phyloP scores from a whole-genome alignment of 768 basidiomycete species.

The Leccinum incarnatum region DNA sequence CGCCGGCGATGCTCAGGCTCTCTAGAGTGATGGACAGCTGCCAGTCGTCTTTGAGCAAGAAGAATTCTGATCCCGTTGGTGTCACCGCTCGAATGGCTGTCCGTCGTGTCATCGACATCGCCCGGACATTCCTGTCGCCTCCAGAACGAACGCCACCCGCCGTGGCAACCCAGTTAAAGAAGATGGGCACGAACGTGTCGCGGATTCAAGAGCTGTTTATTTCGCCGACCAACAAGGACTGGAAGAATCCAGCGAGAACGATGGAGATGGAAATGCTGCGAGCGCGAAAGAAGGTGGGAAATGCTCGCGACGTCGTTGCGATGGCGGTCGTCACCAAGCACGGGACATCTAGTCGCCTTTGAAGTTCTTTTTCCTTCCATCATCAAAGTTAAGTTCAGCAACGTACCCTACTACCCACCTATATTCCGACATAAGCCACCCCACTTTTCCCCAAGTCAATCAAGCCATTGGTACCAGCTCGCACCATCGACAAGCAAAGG shows the following conservation, averaged over 20 bases:
- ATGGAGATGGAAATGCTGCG: constrained; percentile 10
- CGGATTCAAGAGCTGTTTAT: constrained; percentile 1
- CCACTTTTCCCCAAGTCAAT: too few species aligned
- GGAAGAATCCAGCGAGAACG: neutral
- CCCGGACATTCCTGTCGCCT: neutral
- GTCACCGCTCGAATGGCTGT: neutral
- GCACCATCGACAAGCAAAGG: too few species aligned
- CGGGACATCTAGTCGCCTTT: neutral
- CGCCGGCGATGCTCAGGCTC: neutral
- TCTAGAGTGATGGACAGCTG: neutral
- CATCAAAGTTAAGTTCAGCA: too few species aligned
- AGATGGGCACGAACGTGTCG: neutral
- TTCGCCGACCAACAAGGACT: constrained; percentile 4
- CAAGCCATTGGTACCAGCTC: too few species aligned
- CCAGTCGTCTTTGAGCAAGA: neutral
- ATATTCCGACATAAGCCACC: too few species aligned
- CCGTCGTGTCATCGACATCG: neutral
- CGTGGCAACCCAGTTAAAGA: neutral
- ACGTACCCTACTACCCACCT: too few species aligned
- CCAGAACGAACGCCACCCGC: neutral
- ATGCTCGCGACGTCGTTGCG: neutral
- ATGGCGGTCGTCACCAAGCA: neutral
- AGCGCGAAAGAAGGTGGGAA: constrained; percentile 3
- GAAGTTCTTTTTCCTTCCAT: too few species aligned
- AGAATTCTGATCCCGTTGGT: neutral